Evolutionary conservation across 306 rosid species (phyloP).

Genomic region (Ziziphus jujuba): DNA sequence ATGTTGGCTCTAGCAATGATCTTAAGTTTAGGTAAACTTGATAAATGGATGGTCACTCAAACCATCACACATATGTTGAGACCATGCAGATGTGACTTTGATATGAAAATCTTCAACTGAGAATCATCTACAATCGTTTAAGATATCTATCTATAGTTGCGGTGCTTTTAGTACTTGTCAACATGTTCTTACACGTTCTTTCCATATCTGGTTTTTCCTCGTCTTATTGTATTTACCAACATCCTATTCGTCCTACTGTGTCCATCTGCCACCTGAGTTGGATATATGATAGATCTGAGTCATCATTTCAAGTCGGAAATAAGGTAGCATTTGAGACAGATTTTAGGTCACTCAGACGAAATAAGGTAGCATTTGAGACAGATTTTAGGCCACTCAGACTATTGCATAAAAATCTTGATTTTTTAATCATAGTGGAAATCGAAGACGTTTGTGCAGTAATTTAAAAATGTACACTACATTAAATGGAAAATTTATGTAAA

Average conservation of each 20-base stretch:
- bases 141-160: not conserved
- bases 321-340: not conserved
- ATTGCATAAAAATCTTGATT: not conserved
- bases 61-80: too few species aligned
- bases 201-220: slow-evolving; percentile 6
- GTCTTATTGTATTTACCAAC: not conserved
- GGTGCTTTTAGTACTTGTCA: not conserved
- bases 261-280: not conserved
- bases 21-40: too few species aligned
- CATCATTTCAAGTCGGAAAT: not conserved
- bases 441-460: not conserved
- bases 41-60: too few species aligned
- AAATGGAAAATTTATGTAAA: not conserved
- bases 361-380: not conserved
- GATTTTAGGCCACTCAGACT: too few species aligned
- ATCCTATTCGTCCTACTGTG: not conserved
- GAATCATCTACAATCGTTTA: not conserved
- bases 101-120: not conserved
- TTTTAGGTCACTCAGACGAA: too few species aligned
- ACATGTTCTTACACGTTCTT: not conserved
- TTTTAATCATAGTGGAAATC: not conserved
- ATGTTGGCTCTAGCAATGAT: too few species aligned
- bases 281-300: not conserved
- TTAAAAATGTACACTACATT: not conserved
- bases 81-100: not conserved